Base-by-base conservation (phyloP, 2,329 filamentous ascomycete species). In the Ascochyta koolunga region DNA sequence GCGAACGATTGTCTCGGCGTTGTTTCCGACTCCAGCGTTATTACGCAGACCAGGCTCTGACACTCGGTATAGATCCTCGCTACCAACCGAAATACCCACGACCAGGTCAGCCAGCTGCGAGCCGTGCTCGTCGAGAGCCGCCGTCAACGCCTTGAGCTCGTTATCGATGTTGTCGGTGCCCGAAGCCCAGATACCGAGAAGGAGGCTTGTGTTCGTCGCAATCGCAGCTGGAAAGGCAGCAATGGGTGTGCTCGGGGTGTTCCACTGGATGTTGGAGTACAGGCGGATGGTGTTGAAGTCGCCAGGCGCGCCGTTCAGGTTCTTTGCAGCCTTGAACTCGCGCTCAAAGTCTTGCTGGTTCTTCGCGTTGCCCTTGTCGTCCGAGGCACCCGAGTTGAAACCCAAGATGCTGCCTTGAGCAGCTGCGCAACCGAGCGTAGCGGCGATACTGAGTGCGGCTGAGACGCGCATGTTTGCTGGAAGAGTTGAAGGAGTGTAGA, bases 231-330 rank as follows among this genome's bases (percentile, higher is more conserved):
- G 62, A 55, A 75, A 69, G 6, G 73, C 73, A 37, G 82, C 79
- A 68, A 89, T 91, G 62, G 86, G 84, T 16, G 81, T 80, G 74
- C 82, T 85, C 57, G 82, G 74, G 4, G 88, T 87, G 60, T 84
- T 85, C 25, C 75, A 83, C 81, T 91, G 88, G 45, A 89, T 80
- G 81, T 85, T 90, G 65, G 88, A 90, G 77, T 88, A 91, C 24
- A 91, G 80, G 56, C 89, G 85, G 42, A 86, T 87, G 54, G 84
- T 86, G 66, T 78, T 88, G 79, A 89, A 91, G 45, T 84, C 84
- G 19, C 80, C 77, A 32, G 87, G 77, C 33, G 87, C 85, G 44
- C 86, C 86, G 27, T 80, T 77, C 8, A 92, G 84, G 46, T 77
- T 78, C 62, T 85, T 80, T 11, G 89, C 87, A 1, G 82, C 78